phyloP scores from a whole-genome alignment of 176 grass and related monocot species.

The Cymbopogon citratus region DNA sequence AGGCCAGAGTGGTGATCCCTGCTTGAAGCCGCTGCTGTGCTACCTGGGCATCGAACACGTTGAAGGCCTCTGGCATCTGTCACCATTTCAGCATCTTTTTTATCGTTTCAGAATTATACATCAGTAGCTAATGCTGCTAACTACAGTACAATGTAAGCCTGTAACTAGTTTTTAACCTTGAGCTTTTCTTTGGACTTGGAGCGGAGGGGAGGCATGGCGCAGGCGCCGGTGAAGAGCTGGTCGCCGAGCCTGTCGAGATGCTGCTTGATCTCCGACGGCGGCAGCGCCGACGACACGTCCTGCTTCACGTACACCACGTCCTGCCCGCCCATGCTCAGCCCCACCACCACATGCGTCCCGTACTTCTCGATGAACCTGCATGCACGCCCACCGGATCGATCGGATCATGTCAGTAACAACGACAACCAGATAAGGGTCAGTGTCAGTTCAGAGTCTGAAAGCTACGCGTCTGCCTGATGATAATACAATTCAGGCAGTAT shows the following conservation, averaged over 20 bases:
- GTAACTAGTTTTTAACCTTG: conserved; percentile 35
- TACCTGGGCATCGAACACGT: no score
- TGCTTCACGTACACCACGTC: conserved; percentile 85
- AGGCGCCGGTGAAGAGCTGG: conserved; percentile 76
- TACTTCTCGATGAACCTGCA: conserved; percentile 73
- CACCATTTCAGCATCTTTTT: background rate
- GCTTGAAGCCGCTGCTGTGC: no score
- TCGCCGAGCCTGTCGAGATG: conserved; percentile 77
- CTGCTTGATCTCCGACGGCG: conserved; percentile 62
- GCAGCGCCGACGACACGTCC: conserved; percentile 50
- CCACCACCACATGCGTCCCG: conserved; percentile 77
- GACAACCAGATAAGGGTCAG: background rate
- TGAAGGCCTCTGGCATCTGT: conserved; percentile 70
- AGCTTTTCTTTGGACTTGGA: conserved; percentile 52
- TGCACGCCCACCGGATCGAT: background rate
- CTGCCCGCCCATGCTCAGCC: conserved; percentile 86
- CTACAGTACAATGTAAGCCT: no score
- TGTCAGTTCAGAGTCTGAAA: conserved; percentile 26
- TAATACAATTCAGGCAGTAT: background rate
- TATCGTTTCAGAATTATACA: no score
- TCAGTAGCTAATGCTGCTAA: no score
- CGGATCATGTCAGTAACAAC: background rate
- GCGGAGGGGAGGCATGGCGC: conserved; percentile 53
- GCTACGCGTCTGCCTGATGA: conserved; percentile 13
- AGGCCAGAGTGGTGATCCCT: no score